phyloP scores from a whole-genome alignment of 805 yeast species.

The Nakazawaea ambrosiae region DNA sequence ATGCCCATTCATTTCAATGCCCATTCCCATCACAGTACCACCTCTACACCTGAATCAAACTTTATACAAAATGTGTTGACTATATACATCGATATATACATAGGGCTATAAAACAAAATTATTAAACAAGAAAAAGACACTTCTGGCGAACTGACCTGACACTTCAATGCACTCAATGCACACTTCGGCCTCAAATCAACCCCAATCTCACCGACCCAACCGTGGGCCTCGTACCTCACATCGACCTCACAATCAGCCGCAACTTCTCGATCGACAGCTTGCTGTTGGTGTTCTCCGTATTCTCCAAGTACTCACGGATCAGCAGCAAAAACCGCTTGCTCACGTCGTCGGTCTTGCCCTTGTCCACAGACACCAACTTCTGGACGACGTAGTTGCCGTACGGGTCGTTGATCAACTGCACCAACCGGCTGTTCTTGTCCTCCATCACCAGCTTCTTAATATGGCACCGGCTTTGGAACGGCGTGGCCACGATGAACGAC shows the following conservation, averaged over 20 bases:
- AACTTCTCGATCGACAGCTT: slow-evolving; percentile 12
- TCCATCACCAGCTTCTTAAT: slow-evolving; percentile 33
- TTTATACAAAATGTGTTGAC: too few species aligned
- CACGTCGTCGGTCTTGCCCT: slow-evolving; percentile 1
- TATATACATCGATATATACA: too few species aligned
- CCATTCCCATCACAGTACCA: too few species aligned
- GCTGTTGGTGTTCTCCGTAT: slow-evolving; percentile 5
- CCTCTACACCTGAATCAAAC: too few species aligned
- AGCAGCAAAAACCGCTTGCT: slow-evolving; percentile 2
- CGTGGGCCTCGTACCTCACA: not conserved
- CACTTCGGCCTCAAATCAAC: too few species aligned
- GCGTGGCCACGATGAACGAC: slow-evolving; percentile 57
- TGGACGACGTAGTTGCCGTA: slow-evolving; percentile 97
- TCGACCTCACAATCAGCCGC: slow-evolving; percentile 5
- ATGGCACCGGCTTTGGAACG: slow-evolving; percentile 55
- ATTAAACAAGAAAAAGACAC: too few species aligned
- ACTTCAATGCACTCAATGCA: too few species aligned
- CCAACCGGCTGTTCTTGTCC: slow-evolving; percentile 55
- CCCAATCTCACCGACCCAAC: too few species aligned
- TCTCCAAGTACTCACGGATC: slow-evolving; percentile 5
- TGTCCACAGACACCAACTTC: slow-evolving; percentile 50
- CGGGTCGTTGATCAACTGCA: slow-evolving; percentile 95
- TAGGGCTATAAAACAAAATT: too few species aligned
- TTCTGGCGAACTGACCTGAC: too few species aligned
- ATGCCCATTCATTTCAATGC: too few species aligned